Percentiles rank a stretch among this genome's conserved stretches.
Evolutionary conservation across 139 green algal genomes (phyloP).

Genomic region (Volvox africanus): DNA sequence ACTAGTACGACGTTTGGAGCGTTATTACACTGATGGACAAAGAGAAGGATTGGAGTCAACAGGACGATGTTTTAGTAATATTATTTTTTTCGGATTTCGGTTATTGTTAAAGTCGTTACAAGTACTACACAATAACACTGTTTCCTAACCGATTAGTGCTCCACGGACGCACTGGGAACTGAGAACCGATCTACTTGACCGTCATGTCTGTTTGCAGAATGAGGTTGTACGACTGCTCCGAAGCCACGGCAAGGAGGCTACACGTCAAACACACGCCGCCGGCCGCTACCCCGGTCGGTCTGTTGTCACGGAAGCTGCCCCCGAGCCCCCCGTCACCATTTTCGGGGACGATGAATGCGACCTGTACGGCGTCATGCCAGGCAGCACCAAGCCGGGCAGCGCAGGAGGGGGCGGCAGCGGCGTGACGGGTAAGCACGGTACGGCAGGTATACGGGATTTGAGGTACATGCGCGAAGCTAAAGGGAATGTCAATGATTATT

Average conservation of each 20-base stretch:
- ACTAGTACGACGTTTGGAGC: no score
- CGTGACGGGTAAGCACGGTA: background rate
- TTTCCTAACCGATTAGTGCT: no score
- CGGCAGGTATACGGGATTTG: background rate
- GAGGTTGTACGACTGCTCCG: constrained; percentile 46
- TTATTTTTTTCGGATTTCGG: no score
- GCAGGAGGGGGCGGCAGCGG: background rate
- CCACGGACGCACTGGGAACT: no score
- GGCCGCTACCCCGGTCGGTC: background rate
- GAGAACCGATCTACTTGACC: no score
- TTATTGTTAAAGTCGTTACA: no score
- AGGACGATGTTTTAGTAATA: no score
- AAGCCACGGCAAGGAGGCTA: constrained; percentile 43
- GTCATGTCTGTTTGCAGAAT: background rate
- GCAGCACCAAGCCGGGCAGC: background rate
- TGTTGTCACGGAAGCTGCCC: background rate
- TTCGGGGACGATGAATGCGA: constrained; percentile 45
- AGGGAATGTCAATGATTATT: no score
- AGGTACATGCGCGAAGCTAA: no score
- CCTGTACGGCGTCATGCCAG: constrained; percentile 25
- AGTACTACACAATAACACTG: no score
- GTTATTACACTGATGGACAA: no score
- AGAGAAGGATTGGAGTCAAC: no score
- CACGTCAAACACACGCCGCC: background rate
- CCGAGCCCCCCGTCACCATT: constrained; percentile 39